Conservation (phyloP, 345 rosid species). For the Pseudoturritis turrita region DNA sequence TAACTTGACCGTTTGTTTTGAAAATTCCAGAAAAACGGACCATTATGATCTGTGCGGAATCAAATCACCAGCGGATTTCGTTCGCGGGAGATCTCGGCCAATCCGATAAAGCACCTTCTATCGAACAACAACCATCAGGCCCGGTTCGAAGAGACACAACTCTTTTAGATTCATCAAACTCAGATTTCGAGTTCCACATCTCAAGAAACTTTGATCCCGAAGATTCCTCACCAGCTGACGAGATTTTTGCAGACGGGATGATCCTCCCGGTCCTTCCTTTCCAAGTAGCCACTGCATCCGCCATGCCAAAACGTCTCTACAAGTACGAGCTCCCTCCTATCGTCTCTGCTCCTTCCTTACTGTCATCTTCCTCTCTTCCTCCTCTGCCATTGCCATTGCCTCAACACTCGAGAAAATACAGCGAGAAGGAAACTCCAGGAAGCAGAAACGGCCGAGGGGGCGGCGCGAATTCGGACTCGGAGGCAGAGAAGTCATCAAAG, state of each 20-base stretch:
- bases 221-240: conserved; percentile 65
- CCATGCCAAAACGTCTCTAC: conserved; percentile 25
- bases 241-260: conserved; percentile 69
- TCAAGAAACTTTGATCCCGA: conserved; percentile 34
- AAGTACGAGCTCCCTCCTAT: conserved; percentile 31
- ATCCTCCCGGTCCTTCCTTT: conserved; percentile 52
- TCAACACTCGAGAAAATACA: conserved; percentile 24
- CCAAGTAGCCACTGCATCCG: conserved; percentile 15
- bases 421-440: conserved; percentile 3
- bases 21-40: background rate
- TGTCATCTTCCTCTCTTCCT: conserved; percentile 24
- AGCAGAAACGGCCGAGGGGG: background rate
- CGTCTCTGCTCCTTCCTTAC: conserved; percentile 35
- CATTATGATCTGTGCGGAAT: conserved; percentile 49
- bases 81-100: conserved; percentile 53
- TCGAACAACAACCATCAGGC: conserved; percentile 15
- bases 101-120: conserved; percentile 19
- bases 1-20: background rate
- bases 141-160: conserved; percentile 37
- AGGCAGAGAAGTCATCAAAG: conserved; percentile 42
- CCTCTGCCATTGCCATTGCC: conserved; percentile 34
- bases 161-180: conserved; percentile 43
- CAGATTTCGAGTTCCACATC: conserved; percentile 73
- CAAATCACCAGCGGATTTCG: conserved; percentile 51
- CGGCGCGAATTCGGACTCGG: conserved; percentile 14